Conservation (phyloP, 2,329 filamentous ascomycete genomes). For the Pseudogymnoascus verrucosus region DNA sequence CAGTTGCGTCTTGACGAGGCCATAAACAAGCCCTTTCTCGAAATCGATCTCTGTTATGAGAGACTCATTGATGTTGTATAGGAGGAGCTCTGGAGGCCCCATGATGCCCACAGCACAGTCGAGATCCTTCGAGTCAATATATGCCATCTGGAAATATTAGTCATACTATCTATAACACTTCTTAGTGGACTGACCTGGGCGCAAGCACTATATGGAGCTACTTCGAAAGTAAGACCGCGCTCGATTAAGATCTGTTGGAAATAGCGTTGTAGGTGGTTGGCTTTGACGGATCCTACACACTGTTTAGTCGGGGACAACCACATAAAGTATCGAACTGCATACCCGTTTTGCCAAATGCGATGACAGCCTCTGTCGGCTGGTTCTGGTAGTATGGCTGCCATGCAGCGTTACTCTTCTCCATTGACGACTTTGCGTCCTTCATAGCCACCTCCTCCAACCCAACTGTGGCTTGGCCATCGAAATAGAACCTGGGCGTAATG, state of each 20-base stretch:
- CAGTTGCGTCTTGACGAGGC: conserved; percentile 58
- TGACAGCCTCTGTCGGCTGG: conserved; percentile 71
- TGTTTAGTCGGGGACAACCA: conserved; percentile 23
- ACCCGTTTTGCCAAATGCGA: conserved; percentile 81
- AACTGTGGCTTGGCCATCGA: conserved; percentile 76
- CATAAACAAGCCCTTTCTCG: conserved; percentile 55
- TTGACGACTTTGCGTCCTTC: conserved; percentile 56
- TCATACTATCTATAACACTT: neutral
- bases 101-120: conserved; percentile 69
- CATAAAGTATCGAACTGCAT: conserved; percentile 22
- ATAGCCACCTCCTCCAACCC: conserved; percentile 65
- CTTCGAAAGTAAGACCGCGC: conserved; percentile 64
- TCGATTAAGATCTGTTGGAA: conserved; percentile 67
- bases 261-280: conserved; percentile 66
- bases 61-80: conserved; percentile 74
- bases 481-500: conserved; percentile 80
- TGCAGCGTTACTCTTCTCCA: conserved; percentile 64
- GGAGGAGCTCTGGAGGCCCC: conserved; percentile 74
- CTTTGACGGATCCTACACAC: conserved; percentile 55
- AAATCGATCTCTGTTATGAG: conserved; percentile 60
- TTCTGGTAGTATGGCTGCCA: conserved; percentile 83
- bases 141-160: conserved; percentile 54
- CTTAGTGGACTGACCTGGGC: conserved; percentile 57
- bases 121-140: conserved; percentile 61
- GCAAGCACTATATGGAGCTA: conserved; percentile 80